A percentile compares a stretch with the other conserved stretches of the same genome.
phyloP scores from a whole-genome alignment of 306 rosid genomes.

The Aeschynomene evenia region DNA sequence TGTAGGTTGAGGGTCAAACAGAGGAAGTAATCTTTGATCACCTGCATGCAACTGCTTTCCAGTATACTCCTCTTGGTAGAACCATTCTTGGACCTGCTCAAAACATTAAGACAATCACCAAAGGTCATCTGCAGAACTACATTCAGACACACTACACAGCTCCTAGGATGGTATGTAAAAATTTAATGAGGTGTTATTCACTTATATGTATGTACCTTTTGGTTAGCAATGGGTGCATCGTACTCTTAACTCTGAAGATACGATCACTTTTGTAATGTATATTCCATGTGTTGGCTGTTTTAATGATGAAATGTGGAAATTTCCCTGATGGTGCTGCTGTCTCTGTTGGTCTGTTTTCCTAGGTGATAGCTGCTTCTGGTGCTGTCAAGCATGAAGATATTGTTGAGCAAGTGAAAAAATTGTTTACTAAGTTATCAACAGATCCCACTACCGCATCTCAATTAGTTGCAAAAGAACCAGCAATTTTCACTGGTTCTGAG shows the following conservation, averaged over 20 bases:
- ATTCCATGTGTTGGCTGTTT: not conserved
- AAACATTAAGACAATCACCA: slow-evolving; percentile 80
- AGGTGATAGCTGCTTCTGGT: slow-evolving; percentile 90
- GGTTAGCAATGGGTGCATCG: not conserved
- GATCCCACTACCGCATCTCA: slow-evolving; percentile 79
- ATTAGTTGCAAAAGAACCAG: slow-evolving; percentile 74
- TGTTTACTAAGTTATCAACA: slow-evolving; percentile 72
- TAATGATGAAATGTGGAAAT: not conserved
- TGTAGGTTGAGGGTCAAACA: slow-evolving; percentile 87
- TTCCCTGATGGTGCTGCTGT: not conserved
- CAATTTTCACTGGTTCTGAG: slow-evolving; percentile 95
- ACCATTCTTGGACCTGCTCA: slow-evolving; percentile 89
- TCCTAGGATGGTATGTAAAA: slow-evolving; percentile 78
- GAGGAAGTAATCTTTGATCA: slow-evolving; percentile 94
- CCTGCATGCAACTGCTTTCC: slow-evolving; percentile 92
- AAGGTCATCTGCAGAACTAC: slow-evolving; percentile 74
- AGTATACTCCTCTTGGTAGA: slow-evolving; percentile 88
- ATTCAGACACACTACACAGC: slow-evolving; percentile 86
- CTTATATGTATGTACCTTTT: not conserved
- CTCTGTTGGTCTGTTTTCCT: slow-evolving; percentile 27
- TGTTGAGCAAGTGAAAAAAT: slow-evolving; percentile 63
- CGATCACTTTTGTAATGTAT: not conserved
- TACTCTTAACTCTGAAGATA: not conserved
- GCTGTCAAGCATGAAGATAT: slow-evolving; percentile 85
- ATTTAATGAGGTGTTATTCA: not conserved